Base-by-base conservation (phyloP, 2,329 filamentous ascomycete species). In the Sporothrix curviconia region DNA sequence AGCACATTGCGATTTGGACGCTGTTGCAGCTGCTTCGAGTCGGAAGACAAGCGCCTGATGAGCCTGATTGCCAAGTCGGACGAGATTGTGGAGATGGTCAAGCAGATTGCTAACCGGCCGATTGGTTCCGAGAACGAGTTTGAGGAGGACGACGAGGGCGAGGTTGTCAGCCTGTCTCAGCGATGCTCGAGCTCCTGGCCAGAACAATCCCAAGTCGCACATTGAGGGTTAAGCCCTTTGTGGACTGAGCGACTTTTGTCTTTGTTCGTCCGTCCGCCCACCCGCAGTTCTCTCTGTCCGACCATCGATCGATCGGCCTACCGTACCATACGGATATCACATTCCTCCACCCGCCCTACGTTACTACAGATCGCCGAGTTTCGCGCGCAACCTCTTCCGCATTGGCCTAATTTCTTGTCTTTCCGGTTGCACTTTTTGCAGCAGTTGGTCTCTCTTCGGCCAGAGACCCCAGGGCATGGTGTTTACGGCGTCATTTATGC, bases 1-100 rank as follows among this genome's bases (percentile, higher is more conserved):
- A 99, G 73, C 94, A 99, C 70, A 99, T 99, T 68, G 94, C 94
- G 52, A 96, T 97, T 62, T 99, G 94, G 94, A 99, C 94, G 1
- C 76, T 99, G 49, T 81, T 99, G 3, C 94, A 99, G 69, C 81
- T 99, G 4, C 85, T 99, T 52, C n/a, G 94, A 99, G 73, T 96
- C 92, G 0, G 92, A 95, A 70, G 92, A 99, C 69, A 86, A 89
- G 73, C 87, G 84, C 56, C 78, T 99, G n/a, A 87, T 96, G 62
- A 85, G 86, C 51, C 84, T 90, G 50, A 96, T 99, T 64, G 86
- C 89, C 65, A 89, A 92, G 68, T 92, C 91, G 1, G 89, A 92
- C 62, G 90, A 96, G 63, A 88, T 99, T 63, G 89, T 96, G 57
- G 84, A 90, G 61, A 91, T 96, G 81, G 94, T 97, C 61, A 90